Base-by-base conservation (phyloP, 768 basidiomycete species). In the Lactifluus rugatus region DNA sequence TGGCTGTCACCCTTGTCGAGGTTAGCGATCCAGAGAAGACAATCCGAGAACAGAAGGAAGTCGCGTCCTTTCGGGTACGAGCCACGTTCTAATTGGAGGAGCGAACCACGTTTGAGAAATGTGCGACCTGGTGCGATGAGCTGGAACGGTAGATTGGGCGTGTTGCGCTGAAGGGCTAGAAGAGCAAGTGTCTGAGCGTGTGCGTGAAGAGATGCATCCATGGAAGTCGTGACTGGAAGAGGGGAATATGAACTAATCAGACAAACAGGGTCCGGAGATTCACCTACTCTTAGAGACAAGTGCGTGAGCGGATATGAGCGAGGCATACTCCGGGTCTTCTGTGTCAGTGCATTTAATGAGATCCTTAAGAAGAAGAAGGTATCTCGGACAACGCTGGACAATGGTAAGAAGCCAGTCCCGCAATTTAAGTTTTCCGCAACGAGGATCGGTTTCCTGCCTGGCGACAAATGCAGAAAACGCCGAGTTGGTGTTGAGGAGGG, bases 381-480 rank as follows among this genome's bases (percentile, higher is more conserved):
- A 93, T 56, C 92, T 79, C 4, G 92, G 92, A 69, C 89, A 92
- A 55, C 91, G 79, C 69, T 94, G 91, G 7, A 94, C 85, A 48
- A 91, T 83, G 2, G 88, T 89, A 54, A 94, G 76, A 10, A 94
- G 78, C 84, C 91, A 94, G 66, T 92, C 89, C 8, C 85, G 77
- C 31, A 94, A 74, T 65, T 84, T 84, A 49, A 94, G 77, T 67
- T 81, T 85, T 36, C 82, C 82, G 65, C 89, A 91, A 9, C 76
- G 74, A 1, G 82, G 81, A 62, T 91, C 81, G 5, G 76, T 73
- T 67, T 93, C 89, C 65, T 84, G 84, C 19, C 70, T 71, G 6
- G 74, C 70, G 19, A 93, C 68, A 69, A 89, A 92, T 1, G 73
- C 57, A 0, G 84, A 76, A 66, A 93, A 92, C 0, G 74, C 65